phyloP scores from a whole-genome alignment of 2,329 filamentous ascomycete species.

The Aspergillus piperis region DNA sequence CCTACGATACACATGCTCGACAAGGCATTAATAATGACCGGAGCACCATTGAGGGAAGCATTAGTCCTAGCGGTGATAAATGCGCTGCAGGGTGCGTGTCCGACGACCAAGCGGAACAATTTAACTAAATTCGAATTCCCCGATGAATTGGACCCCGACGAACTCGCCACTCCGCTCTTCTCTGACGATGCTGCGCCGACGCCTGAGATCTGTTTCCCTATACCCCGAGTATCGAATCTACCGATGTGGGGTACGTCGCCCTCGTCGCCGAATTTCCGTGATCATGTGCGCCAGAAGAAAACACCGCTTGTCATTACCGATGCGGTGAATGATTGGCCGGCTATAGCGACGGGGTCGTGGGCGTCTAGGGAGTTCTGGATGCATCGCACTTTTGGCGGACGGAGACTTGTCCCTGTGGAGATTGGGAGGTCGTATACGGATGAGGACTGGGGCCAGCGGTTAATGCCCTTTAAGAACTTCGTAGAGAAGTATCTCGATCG shows the following conservation, averaged over 20 bases:
- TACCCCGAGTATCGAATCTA: slow-evolving; percentile 38
- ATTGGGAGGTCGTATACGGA: slow-evolving; percentile 86
- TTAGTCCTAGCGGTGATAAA: slow-evolving; percentile 42
- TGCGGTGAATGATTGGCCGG: slow-evolving; percentile 73
- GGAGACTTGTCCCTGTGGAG: slow-evolving; percentile 82
- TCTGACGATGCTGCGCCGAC: slow-evolving; percentile 34
- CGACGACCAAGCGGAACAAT: too few species aligned
- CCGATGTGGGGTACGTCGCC: slow-evolving; percentile 34
- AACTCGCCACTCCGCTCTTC: slow-evolving; percentile 32
- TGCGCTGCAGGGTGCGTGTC: slow-evolving; percentile 30
- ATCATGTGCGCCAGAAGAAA: slow-evolving; percentile 54
- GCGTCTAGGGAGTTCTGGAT: slow-evolving; percentile 71
- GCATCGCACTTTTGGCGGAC: slow-evolving; percentile 70
- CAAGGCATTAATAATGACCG: slow-evolving; percentile 73
- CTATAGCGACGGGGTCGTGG: slow-evolving; percentile 70
- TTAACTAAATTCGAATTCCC: too few species aligned
- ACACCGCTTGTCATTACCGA: slow-evolving; percentile 70
- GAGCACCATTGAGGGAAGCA: slow-evolving; percentile 59
- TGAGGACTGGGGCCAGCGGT: slow-evolving; percentile 76
- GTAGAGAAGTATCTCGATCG: slow-evolving; percentile 60
- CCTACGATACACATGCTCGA: slow-evolving; percentile 69
- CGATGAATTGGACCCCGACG: neutral
- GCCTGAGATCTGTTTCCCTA: slow-evolving; percentile 38
- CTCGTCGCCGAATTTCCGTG: slow-evolving; percentile 62
- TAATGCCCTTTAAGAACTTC: slow-evolving; percentile 75